Base-by-base conservation (phyloP, 805 yeast species). In the Ogataea pilisensis region DNA sequence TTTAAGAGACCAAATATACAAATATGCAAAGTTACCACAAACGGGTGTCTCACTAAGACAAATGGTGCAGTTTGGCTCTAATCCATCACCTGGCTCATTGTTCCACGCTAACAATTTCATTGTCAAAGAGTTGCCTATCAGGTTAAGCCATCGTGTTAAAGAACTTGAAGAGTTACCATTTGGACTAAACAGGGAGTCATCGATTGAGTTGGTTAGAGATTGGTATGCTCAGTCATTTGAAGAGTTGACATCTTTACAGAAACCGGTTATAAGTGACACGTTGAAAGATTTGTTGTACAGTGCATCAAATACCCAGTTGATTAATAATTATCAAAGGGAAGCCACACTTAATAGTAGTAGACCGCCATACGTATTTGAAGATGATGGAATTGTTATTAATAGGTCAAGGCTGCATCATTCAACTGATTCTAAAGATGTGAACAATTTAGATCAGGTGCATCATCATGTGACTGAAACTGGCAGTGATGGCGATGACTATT, bases 181-280 rank as follows among this genome's bases (percentile, higher is more conserved):
- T 50, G 89, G 87, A 0, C 69, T 89, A 40, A 74, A 72, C 50
- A 70, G 79, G 24, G 82, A 82, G 78, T 87, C 88, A 1, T 79
- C 88, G 3, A 86, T 90, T 37, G 67, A 75, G 38, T 73, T 80
- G 48, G 96, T 88, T 14, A 75, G 81, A 45, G 78, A 87, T 57
- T 89, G 96, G 96, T 89, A 88, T 59, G 90, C 90, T 1, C 93
- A 87, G 58, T 81, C 91, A 8, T 89, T 89, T 61, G 89, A 87
- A 52, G 91, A 88, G 57, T 72, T 88, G 49, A 78, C 83, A n/a
- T 60, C 71, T 11, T 63, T 89, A 32, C 76, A 78, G 11, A 72
- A 74, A 42, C 91, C 91, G 1, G 55, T 54, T 25, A 66, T 81
- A 34, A 65, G 67, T 35, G 67, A 58, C 14, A 72, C 70, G 35